Conservation (phyloP, 2,329 filamentous ascomycete species). For the Nemania sp. region DNA sequence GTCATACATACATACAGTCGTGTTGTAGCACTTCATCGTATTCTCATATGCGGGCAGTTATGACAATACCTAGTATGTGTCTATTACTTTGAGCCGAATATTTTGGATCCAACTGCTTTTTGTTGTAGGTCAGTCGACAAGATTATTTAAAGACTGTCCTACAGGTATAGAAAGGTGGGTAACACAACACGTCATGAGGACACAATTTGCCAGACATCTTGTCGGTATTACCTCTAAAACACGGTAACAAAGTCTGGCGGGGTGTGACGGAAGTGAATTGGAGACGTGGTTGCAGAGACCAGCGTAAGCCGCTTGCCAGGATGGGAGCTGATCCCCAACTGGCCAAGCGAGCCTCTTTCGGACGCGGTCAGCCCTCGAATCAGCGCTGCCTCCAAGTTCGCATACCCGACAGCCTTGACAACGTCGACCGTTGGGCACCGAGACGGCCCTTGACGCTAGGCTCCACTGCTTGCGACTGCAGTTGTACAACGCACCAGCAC, state of each 20-base stretch:
- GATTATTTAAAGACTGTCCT: neutral
- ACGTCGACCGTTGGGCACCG: constrained; percentile 54
- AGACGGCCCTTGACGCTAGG: constrained; percentile 51
- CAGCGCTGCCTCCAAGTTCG: constrained; percentile 30
- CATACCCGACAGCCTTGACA: constrained; percentile 44
- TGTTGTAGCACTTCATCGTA: no score
- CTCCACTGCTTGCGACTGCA: constrained; percentile 37
- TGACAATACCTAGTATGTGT: no score
- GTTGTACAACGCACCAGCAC: constrained; percentile 55
- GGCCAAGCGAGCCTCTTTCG: constrained; percentile 35
- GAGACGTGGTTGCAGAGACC: constrained; percentile 31
- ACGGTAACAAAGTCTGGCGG: constrained; percentile 1
- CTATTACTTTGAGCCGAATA: constrained; percentile 1
- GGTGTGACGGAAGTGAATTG: constrained; percentile 25
- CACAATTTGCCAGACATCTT: neutral
- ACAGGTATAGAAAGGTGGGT: constrained; percentile 5
- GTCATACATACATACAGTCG: no score
- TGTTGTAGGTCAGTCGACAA: neutral
- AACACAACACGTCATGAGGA: neutral
- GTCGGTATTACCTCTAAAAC: neutral
- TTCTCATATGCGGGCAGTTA: no score
- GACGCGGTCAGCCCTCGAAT: constrained; percentile 38
- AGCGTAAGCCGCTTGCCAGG: constrained; percentile 34
- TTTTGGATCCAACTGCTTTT: constrained; percentile 12
- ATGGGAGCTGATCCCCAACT: constrained; percentile 36